phyloP scores from a whole-genome alignment of 208 protist species.

The Angomonas desouzai region DNA sequence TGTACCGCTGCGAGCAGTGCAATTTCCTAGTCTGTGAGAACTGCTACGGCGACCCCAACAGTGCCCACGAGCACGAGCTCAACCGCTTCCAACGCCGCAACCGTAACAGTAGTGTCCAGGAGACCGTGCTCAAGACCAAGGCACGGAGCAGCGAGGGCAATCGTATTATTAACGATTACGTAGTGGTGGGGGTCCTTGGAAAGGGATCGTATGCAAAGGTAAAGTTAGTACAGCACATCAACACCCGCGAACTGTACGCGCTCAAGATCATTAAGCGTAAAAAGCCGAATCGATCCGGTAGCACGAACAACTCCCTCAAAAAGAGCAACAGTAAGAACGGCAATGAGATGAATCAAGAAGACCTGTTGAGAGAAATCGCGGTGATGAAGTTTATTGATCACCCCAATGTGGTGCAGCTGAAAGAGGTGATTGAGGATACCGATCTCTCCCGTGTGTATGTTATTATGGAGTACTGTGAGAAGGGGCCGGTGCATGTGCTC shows the following conservation, averaged over 20 bases:
- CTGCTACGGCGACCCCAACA: conserved; percentile 24
- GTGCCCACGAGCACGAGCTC: conserved; percentile 48
- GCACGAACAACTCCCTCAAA: conserved; percentile 3
- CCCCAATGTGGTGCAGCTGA: conserved; percentile 92
- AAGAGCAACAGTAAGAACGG: neutral
- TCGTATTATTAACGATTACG: conserved; percentile 90
- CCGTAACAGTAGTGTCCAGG: conserved; percentile 29
- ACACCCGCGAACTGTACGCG: conserved; percentile 59
- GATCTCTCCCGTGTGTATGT: conserved; percentile 88
- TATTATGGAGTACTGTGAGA: conserved; percentile 92
- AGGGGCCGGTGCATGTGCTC: conserved; percentile 69
- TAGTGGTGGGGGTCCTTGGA: conserved; percentile 74
- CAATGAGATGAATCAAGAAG: conserved; percentile 35
- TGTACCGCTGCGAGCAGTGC: conserved; percentile 73
- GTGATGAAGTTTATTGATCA: conserved; percentile 96
- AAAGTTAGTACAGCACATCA: conserved; percentile 82
- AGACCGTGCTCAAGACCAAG: conserved; percentile 48
- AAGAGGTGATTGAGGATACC: conserved; percentile 95
- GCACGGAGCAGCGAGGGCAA: conserved; percentile 67
- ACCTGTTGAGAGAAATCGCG: conserved; percentile 91
- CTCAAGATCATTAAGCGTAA: conserved; percentile 78
- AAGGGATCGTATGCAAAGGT: conserved; percentile 82
- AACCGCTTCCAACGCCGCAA: conserved; percentile 49
- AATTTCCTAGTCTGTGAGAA: conserved; percentile 56
- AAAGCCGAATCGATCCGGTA: conserved; percentile 11